Conservation (phyloP, 768 basidiomycete species). For the Naganishia vishniacii region DNA sequence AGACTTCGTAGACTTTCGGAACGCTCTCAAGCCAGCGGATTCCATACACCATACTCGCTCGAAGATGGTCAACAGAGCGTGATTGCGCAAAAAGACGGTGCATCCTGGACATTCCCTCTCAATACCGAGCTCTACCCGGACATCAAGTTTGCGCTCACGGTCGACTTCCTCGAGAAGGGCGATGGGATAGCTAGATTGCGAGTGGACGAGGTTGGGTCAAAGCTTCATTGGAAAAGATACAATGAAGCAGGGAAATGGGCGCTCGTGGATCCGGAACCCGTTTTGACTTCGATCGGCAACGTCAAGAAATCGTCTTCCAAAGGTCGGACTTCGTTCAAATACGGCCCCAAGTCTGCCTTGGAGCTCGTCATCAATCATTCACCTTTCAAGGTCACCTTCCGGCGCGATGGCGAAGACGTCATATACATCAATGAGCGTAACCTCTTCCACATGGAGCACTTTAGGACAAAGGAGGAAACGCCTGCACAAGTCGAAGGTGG, state of each 20-base stretch:
- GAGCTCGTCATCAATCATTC: conserved; percentile 59
- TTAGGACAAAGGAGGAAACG: conserved; percentile 58
- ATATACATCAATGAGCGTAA: conserved; percentile 83
- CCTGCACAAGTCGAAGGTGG: conserved; percentile 47
- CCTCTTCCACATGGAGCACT: conserved; percentile 96
- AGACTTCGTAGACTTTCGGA: conserved; percentile 75
- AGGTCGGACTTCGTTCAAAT: conserved; percentile 57
- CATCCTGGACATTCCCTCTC: conserved; percentile 65
- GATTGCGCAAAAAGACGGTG: conserved; percentile 17
- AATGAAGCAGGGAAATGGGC: conserved; percentile 90
- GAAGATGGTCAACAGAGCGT: conserved; percentile 41
- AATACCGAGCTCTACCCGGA: conserved; percentile 76
- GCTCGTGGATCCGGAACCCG: conserved; percentile 64
- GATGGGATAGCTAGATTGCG: conserved; percentile 84
- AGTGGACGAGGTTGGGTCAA: conserved; percentile 75
- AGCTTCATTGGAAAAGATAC: conserved; percentile 69
- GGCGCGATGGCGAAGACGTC: conserved; percentile 70
- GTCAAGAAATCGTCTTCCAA: conserved; percentile 25
- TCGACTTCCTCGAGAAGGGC: conserved; percentile 64
- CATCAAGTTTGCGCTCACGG: conserved; percentile 71
- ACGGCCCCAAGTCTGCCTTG: conserved; percentile 61
- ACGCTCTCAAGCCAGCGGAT: conserved; percentile 61
- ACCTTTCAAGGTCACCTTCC: conserved; percentile 69
- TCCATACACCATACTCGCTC: conserved; percentile 83
- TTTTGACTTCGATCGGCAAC: conserved; percentile 42